Base-by-base conservation (phyloP, 1,284 basidiomycete genomes). In the Sporisorium graminicola region DNA sequence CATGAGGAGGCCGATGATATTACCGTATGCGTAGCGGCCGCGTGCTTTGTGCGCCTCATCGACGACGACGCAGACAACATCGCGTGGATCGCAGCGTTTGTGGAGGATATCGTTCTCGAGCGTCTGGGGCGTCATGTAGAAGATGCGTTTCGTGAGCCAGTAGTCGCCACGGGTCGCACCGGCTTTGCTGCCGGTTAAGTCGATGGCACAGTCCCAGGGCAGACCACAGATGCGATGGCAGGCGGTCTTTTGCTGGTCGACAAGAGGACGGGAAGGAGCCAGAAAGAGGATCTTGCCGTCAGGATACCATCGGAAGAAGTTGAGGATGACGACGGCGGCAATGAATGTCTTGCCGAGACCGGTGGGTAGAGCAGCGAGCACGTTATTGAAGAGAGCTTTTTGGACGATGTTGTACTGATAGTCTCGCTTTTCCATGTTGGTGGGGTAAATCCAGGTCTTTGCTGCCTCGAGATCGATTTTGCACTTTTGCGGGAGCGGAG, bases 281-380 rank as follows among this genome's bases (percentile, higher is more conserved):
- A 98, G 90, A 82, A 99, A 99, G 22, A 99, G 89, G 18, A 99
- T 84, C 65, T 85, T 85, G 20, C 82, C 82, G 13, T 74, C 42
- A 1, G 84, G 84, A 47, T 65, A 83, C 79, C 78, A 86, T 13
- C 80, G 77, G 58, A 77, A 82, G 50, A 82, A 84, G 75, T 86
- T 86, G 62, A 86, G 84, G 93, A 99, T 98, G 22, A 99, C 91
- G 0, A 95, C 94, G 1, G 96, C 95, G 1, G 97, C 97, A 68
- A 99, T 93, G 82, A 99, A 99, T 0, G 97, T 99, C 88, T 99
- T 99, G 22, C 97, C 97, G 7, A 99, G 88, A 66, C 97, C 97
- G 0, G 97, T 99, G 0, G 97, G 97, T 13, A 99, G 88, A 0
- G 95, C 93, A 24, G 98, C 95, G 5, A 99, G 90, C 3, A 94